Base-by-base conservation (phyloP, 495 filamentous ascomycete genomes). In the Aspergillus baeticus region DNA sequence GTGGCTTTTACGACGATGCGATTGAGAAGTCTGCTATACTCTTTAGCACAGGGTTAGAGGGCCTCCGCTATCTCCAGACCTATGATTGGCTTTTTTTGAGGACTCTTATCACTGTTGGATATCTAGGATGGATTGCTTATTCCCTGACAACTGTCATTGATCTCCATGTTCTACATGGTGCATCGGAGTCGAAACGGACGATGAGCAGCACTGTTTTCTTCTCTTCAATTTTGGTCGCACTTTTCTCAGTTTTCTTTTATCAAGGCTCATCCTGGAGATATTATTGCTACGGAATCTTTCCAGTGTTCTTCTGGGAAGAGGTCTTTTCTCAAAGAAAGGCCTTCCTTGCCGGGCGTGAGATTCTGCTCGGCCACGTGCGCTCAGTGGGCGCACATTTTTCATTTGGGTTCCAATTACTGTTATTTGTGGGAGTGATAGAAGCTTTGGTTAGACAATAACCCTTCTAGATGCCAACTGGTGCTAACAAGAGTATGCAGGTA, bases 81-180 rank as follows among this genome's bases (percentile, higher is more conserved):
- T 91, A 91, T 60, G 94, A 99, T 72, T 99, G 95, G 95, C 79
- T 98, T n/a, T 98, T 99, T 75, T 70, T 99, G 33, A 81, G 95
- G 47, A 87, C 87, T n/a, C 81, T 98, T 34, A 89, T 99, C 33
- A 95, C 95, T 11, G 66, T 86, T n/a, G 95, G 95, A 17, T 99
- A 97, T 66, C 71, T 97, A 21, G 94, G 95, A 20, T 99, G 93
- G 93, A 96, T 99, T 60, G 87, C 90, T 13, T 99, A 93, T 75
- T 90, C 95, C 0, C 76, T 96, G 46, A 95, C 91, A 4, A 96
- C 90, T 2, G 91, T 97, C 41, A 82, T 98, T 62, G 89, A 98
- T 66, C 73, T 91, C 39, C 90, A 96, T 67, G 90, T 99, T 34
- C 72, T 99, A 13, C 85, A 93, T 61, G 86, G 88, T 29, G 78